Evolutionary conservation across 805 yeast genomes (phyloP), one percentile per base, ranked within the genome.

Genomic region (Tetrapisispora namnaoensis): DNA sequence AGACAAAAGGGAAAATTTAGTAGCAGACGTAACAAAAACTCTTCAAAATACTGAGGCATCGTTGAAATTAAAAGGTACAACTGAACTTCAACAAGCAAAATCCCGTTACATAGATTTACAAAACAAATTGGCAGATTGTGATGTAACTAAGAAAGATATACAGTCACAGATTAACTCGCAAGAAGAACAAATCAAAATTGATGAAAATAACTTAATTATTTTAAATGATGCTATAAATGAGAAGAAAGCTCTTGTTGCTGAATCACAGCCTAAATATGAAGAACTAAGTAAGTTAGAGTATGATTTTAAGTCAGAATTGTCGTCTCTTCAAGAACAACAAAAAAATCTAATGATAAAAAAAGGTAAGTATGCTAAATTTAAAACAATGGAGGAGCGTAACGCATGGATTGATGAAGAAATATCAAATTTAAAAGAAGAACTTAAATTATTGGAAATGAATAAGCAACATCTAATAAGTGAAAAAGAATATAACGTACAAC

Each of bases 341-440:
- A 70, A 84, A 53, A 65, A 73, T 16, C 62, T 90, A 4, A 76
- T 83, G 45, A 71, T 84, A 8, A 90, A 88, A 58, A 85, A 81
- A 56, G 86, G 85, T 39, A 78, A 89, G 45, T 76, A 76, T 50
- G 72, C 79, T 24, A 76, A 78, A 53, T 89, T 88, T 56, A 53
- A 62, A 1, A 64, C 76, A 16, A 73, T 73, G 52, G 58, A 65
- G 2, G 83, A 86, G 50, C 74, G 96, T 53, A 83, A 88, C 60
- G 41, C 51, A 2, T 86, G 95, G 91, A 70, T 90, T 16, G 59
- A 69, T 9, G 46, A 60, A 0, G 82, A 87, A 56, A 74, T 86
- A 20, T 44, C 59, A 0, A 62, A 59, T 4, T 56, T 76, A 16
- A 39, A 57, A 4, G 53, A 60, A 2, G 64, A 69, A 9, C 56